Base-by-base conservation (phyloP, 1,284 basidiomycete genomes). In the Golubevia pallescens region DNA sequence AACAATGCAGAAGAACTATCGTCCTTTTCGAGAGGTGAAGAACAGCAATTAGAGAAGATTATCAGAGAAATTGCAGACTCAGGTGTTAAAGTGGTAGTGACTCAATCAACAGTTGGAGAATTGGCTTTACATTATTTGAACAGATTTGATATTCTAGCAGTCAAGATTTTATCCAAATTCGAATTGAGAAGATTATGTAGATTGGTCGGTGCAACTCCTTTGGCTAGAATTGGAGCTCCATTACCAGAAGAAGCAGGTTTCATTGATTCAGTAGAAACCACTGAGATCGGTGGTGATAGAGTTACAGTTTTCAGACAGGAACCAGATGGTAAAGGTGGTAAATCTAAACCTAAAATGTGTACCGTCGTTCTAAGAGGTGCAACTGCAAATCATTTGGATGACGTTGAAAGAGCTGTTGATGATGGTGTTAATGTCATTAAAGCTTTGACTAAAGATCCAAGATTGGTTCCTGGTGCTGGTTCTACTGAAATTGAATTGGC, bases 381-480 rank as follows among this genome's bases (percentile, higher is more conserved):
- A 53, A 99, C 97, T 0, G 90, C 93, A 60, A 98, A 97, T 87
- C 91, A 92, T 74, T 88, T 99, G 62, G 97, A 99, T 85, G 97
- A 99, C 86, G 90, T 99, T 23, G 92, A 99, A 86, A 90, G 97
- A 28, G 94, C 95, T 28, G 90, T 99, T 62, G 97, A 99, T 83
- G 96, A 99, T 80, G 97, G 96, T 24, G 94, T 97, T 74, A 96
- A 95, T 86, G 95, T 97, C 55, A 93, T 99, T 87, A 97, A 98
- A 87, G 90, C 93, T 32, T 87, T 99, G 66, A 88, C 98, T 73
- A 94, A 95, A 81, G 97, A 99, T 81, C 89, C 91, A 23, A 88
- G 95, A 57, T 88, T 98, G 61, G 93, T 99, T 1, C 92, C 97
- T 4, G 97, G 97, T 14, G 97, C 95, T 1, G 97, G 97, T 21